These are phyloP conservation scores for Fusarium austroafricanum DNA, from an alignment of 2,329 filamentous ascomycete species.

Conservation along the genomic window DNA sequence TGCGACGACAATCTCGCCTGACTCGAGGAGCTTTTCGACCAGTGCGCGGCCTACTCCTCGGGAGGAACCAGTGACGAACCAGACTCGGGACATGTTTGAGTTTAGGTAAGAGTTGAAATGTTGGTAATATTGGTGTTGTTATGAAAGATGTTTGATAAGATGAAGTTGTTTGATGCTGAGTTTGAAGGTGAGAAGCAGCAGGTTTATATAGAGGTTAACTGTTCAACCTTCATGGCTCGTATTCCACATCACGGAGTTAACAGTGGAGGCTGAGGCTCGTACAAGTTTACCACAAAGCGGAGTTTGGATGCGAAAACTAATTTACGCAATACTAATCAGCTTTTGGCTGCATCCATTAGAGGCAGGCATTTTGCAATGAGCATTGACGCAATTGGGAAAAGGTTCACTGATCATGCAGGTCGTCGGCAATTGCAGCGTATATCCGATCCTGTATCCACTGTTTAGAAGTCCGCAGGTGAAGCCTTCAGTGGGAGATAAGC, in stretches of 20 bases:
- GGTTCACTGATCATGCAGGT: not conserved
- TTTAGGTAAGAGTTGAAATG: not conserved
- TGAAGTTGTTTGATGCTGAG: not conserved
- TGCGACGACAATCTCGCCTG: constrained; percentile 58
- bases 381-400: not conserved
- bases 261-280: no score
- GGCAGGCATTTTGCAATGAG: not conserved
- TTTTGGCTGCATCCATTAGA: not conserved
- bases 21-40: constrained; percentile 52
- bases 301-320: not conserved
- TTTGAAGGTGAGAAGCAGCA: accelerated
- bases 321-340: not conserved
- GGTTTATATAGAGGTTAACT: not conserved
- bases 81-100: constrained; percentile 49
- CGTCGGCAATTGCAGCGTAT: not conserved
- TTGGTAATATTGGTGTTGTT: not conserved
- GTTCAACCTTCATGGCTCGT: no score
- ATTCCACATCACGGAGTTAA: no score
- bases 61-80: constrained; percentile 62
- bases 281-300: not conserved
- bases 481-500: not conserved
- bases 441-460: not conserved
- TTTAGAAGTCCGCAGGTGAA: no score
- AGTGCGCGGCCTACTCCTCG: constrained; percentile 60
- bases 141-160: not conserved